Percentiles rank a stretch among this genome's conserved stretches.
These are phyloP conservation scores for Hanseniaspora taiwanica DNA, from an alignment of 805 yeast genomes.

Conservation along the genomic window DNA sequence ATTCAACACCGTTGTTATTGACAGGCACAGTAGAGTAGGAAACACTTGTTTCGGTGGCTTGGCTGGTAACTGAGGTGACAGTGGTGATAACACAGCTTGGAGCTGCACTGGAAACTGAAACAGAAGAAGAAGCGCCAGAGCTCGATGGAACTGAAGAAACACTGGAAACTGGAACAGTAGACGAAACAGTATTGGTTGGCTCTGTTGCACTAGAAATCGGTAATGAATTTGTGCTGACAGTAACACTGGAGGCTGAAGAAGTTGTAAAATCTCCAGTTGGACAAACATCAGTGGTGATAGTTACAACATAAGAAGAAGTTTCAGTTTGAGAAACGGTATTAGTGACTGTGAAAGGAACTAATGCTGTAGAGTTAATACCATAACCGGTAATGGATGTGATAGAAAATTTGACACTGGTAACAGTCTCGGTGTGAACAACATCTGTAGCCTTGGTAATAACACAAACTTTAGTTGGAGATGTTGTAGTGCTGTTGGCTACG, in stretches of 20 bases:
- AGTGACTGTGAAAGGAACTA: neutral
- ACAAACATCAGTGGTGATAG: neutral
- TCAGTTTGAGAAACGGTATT: neutral
- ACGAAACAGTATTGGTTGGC: no score
- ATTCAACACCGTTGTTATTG: neutral
- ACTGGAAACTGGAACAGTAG: neutral
- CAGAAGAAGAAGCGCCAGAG: no score
- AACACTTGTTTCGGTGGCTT: neutral
- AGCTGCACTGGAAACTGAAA: neutral
- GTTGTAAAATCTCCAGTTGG: neutral
- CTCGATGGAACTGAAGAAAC: neutral
- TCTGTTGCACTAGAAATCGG: no score
- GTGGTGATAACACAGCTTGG: neutral
- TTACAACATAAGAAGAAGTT: neutral
- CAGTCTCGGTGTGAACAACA: neutral
- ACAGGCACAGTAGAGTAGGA: neutral
- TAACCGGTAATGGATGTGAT: neutral
- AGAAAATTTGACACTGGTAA: neutral
- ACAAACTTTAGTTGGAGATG: no score
- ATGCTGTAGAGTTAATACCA: neutral
- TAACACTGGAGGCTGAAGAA: neutral
- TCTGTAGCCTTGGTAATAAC: neutral
- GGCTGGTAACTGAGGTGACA: neutral
- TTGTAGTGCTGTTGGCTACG: no score
- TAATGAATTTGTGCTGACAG: neutral